These are phyloP conservation scores for Calonectria multiphialidica DNA, from an alignment of 2,329 filamentous ascomycete species.

Conservation along the genomic window DNA sequence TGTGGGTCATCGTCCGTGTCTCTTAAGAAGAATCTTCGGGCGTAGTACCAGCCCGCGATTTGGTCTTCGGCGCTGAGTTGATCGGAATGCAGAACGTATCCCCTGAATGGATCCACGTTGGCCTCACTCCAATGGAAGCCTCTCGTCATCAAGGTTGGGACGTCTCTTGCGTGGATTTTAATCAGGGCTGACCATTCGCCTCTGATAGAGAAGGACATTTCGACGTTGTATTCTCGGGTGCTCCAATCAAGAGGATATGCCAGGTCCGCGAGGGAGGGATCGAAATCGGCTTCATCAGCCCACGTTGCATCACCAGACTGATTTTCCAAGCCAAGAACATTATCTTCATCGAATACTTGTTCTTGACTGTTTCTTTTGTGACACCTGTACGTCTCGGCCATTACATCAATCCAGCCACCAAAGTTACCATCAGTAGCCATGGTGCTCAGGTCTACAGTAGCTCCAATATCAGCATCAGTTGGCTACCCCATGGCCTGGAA, in stretches of 20 bases:
- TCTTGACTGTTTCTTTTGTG: background rate
- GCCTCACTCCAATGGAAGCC: background rate
- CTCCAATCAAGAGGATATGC: background rate
- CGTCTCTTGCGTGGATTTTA: background rate
- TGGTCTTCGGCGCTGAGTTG: background rate
- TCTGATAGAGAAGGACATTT: background rate
- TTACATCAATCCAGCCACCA: background rate
- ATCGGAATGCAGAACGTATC: background rate
- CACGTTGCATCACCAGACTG: background rate
- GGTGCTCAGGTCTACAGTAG: background rate
- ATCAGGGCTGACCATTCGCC: background rate
- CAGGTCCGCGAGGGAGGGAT: background rate
- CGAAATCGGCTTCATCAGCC: background rate
- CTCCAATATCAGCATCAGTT: background rate
- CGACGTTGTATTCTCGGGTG: background rate
- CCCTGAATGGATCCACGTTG: background rate
- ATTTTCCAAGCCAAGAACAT: background rate
- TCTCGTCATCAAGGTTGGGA: background rate
- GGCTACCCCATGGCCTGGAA: background rate
- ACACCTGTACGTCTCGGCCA: background rate
- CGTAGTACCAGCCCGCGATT: background rate
- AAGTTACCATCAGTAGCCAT: background rate
- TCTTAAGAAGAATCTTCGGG: background rate
- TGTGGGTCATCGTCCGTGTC: background rate
- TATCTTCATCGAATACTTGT: background rate